Evolutionary conservation across 345 rosid species (phyloP).

Genomic region (Nephelium lappaceum): DNA sequence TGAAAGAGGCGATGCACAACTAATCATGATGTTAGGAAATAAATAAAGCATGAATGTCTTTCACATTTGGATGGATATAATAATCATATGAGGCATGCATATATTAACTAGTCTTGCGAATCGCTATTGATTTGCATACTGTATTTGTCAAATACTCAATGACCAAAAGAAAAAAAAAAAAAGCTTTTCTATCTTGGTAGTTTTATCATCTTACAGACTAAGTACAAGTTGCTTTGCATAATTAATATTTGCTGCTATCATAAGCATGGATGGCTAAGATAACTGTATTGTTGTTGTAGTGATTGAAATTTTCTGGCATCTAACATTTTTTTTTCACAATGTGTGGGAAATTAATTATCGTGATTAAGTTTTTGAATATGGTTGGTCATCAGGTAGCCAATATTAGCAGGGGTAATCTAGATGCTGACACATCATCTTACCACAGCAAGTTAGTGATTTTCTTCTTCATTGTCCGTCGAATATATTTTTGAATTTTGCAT

Average conservation of each 20-base stretch:
- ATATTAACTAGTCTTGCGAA: background rate
- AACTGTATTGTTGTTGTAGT: background rate
- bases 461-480: background rate
- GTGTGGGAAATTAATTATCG: background rate
- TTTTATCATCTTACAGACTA: background rate
- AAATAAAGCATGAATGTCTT: background rate
- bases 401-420: constrained; percentile 51
- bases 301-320: background rate
- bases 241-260: background rate
- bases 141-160: background rate
- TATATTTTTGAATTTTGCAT: background rate
- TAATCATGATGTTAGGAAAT: background rate
- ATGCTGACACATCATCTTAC: constrained; percentile 85
- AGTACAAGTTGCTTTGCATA: background rate
- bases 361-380: constrained; percentile 14
- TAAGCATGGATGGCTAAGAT: background rate
- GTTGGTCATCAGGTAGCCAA: constrained; percentile 53
- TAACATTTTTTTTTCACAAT: background rate
- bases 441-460: constrained; percentile 65
- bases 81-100: background rate
- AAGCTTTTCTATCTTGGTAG: background rate
- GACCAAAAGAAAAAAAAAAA: background rate
- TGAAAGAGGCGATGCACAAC: background rate
- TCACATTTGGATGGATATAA: background rate
- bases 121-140: background rate